phyloP scores from a whole-genome alignment of 345 rosid genomes.

The Pugionium cornutum region DNA sequence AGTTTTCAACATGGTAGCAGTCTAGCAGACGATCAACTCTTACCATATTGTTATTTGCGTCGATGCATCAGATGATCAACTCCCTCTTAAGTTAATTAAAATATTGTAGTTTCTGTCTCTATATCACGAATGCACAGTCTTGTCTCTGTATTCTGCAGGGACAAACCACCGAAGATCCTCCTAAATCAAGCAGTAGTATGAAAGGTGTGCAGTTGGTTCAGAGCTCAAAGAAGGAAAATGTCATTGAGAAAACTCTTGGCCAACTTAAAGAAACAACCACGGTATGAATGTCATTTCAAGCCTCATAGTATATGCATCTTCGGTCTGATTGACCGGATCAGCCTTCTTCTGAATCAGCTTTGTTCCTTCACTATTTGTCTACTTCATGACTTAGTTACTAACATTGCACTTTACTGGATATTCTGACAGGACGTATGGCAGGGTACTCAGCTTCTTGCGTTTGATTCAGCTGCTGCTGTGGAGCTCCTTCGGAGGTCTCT shows the following conservation, averaged over 20 bases:
- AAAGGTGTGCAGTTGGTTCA: conserved; percentile 51
- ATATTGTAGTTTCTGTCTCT: conserved; percentile 4
- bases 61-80: conserved; percentile 2
- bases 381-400: conserved; percentile 4
- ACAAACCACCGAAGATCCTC: conserved; percentile 40
- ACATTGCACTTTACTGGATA: conserved; percentile 11
- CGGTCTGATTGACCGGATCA: neutral
- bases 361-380: conserved; percentile 13
- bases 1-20: conserved; percentile 11
- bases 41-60: too few species aligned
- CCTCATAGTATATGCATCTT: conserved; percentile 19
- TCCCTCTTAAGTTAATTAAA: conserved; percentile 11
- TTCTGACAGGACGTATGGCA: conserved; percentile 83
- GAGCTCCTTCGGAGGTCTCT: conserved; percentile 69
- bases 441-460: conserved; percentile 94
- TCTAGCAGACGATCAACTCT: too few species aligned
- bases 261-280: conserved; percentile 80
- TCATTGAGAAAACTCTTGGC: conserved; percentile 73
- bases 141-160: conserved; percentile 49
- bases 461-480: conserved; percentile 85
- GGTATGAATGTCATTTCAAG: conserved; percentile 52
- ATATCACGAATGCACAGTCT: conserved; percentile 18
- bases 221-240: conserved; percentile 60
- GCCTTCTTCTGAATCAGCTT: neutral
- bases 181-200: conserved; percentile 39